These are phyloP conservation scores for Jackrogersella minutella DNA, from an alignment of 495 filamentous ascomycete genomes.

Conservation along the genomic window DNA sequence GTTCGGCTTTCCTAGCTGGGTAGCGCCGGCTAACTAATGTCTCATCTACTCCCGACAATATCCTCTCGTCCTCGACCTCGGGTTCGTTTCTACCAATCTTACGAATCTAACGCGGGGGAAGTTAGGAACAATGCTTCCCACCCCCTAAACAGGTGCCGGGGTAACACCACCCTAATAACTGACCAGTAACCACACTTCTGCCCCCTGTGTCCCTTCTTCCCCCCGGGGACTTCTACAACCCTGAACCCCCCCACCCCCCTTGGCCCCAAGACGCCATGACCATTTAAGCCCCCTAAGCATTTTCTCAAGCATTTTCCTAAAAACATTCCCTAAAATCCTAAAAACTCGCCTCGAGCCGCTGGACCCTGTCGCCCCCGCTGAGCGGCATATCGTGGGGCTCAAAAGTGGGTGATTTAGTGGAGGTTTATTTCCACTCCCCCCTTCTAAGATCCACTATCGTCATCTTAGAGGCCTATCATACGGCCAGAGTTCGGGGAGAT, in stretches of 20 bases:
- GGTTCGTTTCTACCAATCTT: conserved; percentile 11
- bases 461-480: conserved; percentile 23
- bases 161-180: conserved; percentile 5
- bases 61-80: background rate
- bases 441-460: conserved; percentile 22
- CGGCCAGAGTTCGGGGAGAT: conserved; percentile 40
- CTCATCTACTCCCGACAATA: conserved; percentile 24
- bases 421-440: conserved; percentile 40
- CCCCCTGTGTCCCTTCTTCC: no score
- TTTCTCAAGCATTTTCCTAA: no score
- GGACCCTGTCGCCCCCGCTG: conserved; percentile 1
- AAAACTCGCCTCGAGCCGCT: conserved; percentile 21
- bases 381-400: conserved; percentile 18
- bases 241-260: no score
- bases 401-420: conserved; percentile 35
- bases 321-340: no score
- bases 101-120: no score
- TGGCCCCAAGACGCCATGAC: no score
- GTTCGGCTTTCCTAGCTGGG: conserved; percentile 33
- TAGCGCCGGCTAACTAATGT: conserved; percentile 17
- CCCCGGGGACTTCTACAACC: no score
- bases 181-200: no score
- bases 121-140: background rate
- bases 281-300: no score
- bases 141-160: background rate